Conservation (phyloP, 2,329 filamentous ascomycete genomes). For the Xylaria polymorpha region DNA sequence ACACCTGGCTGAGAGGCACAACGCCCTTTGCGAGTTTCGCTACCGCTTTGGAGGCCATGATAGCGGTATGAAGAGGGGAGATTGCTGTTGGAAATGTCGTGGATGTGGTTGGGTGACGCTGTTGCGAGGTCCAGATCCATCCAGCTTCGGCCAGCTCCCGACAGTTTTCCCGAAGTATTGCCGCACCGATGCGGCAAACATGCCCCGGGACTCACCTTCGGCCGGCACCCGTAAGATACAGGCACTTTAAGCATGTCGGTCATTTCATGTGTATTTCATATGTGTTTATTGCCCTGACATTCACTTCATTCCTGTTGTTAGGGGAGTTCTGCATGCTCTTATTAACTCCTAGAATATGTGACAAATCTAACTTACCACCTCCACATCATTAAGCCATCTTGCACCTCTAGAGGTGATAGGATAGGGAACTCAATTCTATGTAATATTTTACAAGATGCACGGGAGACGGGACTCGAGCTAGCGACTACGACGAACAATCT, state of each 20-base stretch:
- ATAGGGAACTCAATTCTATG: neutral
- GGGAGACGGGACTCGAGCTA: neutral
- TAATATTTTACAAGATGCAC: neutral
- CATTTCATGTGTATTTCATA: no score
- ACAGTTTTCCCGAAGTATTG: slow-evolving; percentile 37
- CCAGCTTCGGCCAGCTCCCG: slow-evolving; percentile 24
- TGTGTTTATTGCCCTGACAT: no score
- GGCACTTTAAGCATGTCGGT: no score
- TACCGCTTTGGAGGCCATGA: slow-evolving; percentile 71
- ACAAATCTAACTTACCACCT: neutral
- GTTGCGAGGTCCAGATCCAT: slow-evolving; percentile 33
- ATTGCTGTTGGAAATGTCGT: slow-evolving; percentile 38
- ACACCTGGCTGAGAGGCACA: slow-evolving; percentile 70
- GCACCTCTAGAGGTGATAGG: neutral
- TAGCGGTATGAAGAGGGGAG: slow-evolving; percentile 50
- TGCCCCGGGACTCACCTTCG: neutral
- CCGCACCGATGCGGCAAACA: slow-evolving; percentile 31
- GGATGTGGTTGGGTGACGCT: slow-evolving; percentile 40
- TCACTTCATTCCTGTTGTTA: neutral
- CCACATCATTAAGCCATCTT: neutral
- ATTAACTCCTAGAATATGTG: neutral
- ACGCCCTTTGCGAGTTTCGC: slow-evolving; percentile 66
- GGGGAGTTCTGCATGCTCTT: neutral
- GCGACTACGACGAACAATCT: neutral
- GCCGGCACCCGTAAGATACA: neutral